Base-by-base conservation (phyloP, 176 grass and related monocot genomes). In the Avena eriantha region DNA sequence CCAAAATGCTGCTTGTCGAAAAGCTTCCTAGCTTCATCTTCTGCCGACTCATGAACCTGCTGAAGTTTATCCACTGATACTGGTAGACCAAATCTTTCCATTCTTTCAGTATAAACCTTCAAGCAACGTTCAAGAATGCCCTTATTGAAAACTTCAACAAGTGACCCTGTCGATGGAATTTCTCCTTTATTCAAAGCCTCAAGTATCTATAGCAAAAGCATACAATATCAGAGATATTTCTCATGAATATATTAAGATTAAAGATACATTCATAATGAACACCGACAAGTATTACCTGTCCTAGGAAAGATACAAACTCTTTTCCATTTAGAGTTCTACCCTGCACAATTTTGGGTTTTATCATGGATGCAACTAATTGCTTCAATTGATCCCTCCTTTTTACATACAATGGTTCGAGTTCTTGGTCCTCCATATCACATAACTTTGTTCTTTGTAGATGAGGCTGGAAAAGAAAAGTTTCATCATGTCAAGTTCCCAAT, bases 401-500 rank as follows among this genome's bases (percentile, higher is more conserved):
- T 69, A 98, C 34, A 79, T 98, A 98, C 19, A 84, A 82, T 19
- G 84, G 90, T 43, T 94, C 92, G 14, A 98, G 86, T 77, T 98
- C 92, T 34, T 79, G 55, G 57, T 96, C 96, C 59, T 94, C 80
- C 92, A 98, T 77, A 49, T 96, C 96, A 77, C 96, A 98, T 68
- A 98, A 69, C 58, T 96, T 94, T n/a, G 96, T 98, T 83, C 96
- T 98, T 90, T 96, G 92, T 47, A 98, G 88, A 94, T 98, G 96
- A 90, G 96, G 96, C 96, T 98, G 92, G 46, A 75, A 94, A 80
- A 88, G 12, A 91, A 63, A 10, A 89, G 33, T 48, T 87, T 81
- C n/a, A 71, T 21, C 17, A 71, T 84, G 35, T 86, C 36, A 86
- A 26, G 13, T 61, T 89, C 35, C 80, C n/a, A 80, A 63, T 43